Percentiles rank a stretch among this genome's conserved stretches.
Conservation (phyloP, 129 eudicot species). For the Tanacetum coccineum region DNA sequence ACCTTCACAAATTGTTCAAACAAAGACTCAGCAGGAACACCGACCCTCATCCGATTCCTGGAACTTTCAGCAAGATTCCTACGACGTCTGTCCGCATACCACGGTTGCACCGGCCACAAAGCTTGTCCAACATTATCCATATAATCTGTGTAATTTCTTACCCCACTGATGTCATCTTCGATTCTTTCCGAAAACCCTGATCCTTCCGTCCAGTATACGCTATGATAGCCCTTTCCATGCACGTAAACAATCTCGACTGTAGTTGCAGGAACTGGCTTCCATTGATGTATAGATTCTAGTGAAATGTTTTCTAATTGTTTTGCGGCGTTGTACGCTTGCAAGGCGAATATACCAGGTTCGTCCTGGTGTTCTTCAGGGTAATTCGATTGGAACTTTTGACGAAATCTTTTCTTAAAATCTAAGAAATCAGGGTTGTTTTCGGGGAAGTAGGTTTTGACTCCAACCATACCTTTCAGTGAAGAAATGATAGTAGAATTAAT, state of each 20-base stretch:
- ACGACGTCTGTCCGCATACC: conserved; percentile 31
- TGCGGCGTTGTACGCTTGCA: conserved; percentile 39
- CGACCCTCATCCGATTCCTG: conserved; percentile 33
- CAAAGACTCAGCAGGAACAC: conserved; percentile 38
- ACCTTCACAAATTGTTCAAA: conserved; percentile 43
- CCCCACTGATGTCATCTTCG: conserved; percentile 19
- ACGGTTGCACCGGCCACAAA: conserved; percentile 44
- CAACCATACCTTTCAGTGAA: conserved; percentile 59
- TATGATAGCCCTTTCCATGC: conserved; percentile 40
- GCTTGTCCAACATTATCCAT: conserved; percentile 30
- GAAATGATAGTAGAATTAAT: conserved; percentile 29
- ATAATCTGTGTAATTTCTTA: conserved; percentile 18
- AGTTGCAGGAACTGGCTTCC: conserved; percentile 21
- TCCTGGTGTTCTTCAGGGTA: conserved; percentile 42
- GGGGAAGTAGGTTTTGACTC: conserved; percentile 42
- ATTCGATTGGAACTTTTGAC: conserved; percentile 23
- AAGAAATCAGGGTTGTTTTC: conserved; percentile 24
- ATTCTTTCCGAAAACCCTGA: conserved; percentile 31
- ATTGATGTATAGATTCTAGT: background rate
- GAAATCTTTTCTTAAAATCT: conserved; percentile 35
- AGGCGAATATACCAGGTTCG: conserved; percentile 48
- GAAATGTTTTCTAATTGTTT: conserved; percentile 11
- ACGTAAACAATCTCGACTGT: conserved; percentile 41
- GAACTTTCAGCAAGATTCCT: conserved; percentile 39
- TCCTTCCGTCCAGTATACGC: conserved; percentile 45